A percentile compares a stretch with the other conserved stretches of the same genome.
Evolutionary conservation across 306 rosid genomes (phyloP).

Genomic region (Gastrolobium villosum): DNA sequence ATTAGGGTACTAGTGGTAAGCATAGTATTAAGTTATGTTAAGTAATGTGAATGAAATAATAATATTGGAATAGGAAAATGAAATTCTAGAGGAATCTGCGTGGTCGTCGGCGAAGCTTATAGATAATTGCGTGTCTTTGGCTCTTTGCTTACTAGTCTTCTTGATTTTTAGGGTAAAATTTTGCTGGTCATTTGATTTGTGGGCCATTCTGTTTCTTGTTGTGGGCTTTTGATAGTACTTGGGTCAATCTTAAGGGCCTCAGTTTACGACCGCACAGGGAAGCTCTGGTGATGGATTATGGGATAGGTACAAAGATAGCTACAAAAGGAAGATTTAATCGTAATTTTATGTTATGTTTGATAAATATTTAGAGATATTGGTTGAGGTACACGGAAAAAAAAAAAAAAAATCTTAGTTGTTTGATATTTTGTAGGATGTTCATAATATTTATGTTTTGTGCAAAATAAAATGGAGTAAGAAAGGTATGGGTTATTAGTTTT

Average conservation of each 20-base stretch:
- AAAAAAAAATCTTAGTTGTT: too few relatives aligned
- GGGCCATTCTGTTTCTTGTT: conserved; percentile 4
- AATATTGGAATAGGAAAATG: neutral
- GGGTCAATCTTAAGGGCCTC: neutral
- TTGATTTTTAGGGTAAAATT: conserved; percentile 20
- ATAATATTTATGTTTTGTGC: too few relatives aligned
- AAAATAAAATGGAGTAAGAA: too few relatives aligned
- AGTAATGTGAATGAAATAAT: neutral
- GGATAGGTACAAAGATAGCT: too few relatives aligned
- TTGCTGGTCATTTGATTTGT: conserved; percentile 26
- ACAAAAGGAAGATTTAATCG: too few relatives aligned
- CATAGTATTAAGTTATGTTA: neutral
- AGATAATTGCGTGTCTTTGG: conserved; percentile 20
- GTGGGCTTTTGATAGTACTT: neutral
- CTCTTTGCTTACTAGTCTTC: conserved; percentile 12
- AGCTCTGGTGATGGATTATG: neutral
- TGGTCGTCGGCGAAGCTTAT: neutral
- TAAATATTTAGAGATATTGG: too few relatives aligned
- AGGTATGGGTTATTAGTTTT: too few relatives aligned
- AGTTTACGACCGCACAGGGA: neutral
- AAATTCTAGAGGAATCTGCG: conserved; percentile 32
- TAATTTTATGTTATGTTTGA: too few relatives aligned
- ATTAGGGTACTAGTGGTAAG: neutral
- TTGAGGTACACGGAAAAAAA: too few relatives aligned
- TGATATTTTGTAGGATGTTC: too few relatives aligned